Conservation (phyloP, 2,329 filamentous ascomycete genomes). For the Exserohilum rostratum region DNA sequence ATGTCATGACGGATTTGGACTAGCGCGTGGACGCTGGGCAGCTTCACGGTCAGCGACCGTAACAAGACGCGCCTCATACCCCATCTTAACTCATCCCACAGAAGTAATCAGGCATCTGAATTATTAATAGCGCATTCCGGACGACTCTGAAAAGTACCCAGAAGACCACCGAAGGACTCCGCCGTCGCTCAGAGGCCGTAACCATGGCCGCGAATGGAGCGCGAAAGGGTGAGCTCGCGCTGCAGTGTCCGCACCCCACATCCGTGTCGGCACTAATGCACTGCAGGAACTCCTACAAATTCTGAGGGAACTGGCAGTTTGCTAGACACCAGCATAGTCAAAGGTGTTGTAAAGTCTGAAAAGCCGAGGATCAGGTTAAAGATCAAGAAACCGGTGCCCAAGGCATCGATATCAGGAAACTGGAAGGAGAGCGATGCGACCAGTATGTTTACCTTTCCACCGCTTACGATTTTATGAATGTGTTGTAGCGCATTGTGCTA, state of each 20-base stretch:
- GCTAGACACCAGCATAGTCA: constrained; percentile 37
- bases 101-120: constrained; percentile 11
- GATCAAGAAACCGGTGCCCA: constrained; percentile 67
- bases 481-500: constrained; percentile 5
- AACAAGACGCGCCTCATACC: constrained; percentile 15
- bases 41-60: constrained; percentile 12
- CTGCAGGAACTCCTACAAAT: constrained; percentile 23
- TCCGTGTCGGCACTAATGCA: constrained; percentile 28
- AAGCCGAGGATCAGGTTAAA: constrained; percentile 51
- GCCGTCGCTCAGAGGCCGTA: constrained; percentile 42
- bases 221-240: constrained; percentile 43
- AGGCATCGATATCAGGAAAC: constrained; percentile 70
- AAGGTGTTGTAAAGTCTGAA: constrained; percentile 46
- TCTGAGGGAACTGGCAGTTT: constrained; percentile 23
- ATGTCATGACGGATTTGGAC: constrained; percentile 5
- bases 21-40: constrained; percentile 19
- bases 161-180: constrained; percentile 29
- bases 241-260: constrained; percentile 14
- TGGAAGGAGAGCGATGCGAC: constrained; percentile 72
- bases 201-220: constrained; percentile 46
- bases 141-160: background rate
- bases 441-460: constrained; percentile 53
- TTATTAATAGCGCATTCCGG: constrained; percentile 1
- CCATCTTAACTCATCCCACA: constrained; percentile 26
- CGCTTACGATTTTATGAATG: background rate